Conservation (phyloP, 306 rosid species). For the Cicer pinnatifidum region DNA sequence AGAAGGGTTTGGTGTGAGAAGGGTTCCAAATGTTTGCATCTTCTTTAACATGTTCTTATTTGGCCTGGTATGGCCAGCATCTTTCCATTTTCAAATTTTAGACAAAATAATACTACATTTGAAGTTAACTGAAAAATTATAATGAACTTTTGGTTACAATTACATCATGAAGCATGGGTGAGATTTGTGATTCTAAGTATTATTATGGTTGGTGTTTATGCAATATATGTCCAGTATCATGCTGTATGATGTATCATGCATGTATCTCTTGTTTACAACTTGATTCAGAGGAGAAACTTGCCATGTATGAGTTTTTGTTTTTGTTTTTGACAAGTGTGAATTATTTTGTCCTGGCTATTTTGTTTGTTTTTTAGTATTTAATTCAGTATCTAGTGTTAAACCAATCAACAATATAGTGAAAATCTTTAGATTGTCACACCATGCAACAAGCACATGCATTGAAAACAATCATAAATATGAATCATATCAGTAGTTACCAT, state of each 20-base stretch:
- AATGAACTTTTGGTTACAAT: conserved; percentile 54
- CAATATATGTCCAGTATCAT: conserved; percentile 86
- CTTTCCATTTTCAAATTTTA: conserved; percentile 14
- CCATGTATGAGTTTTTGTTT: too few species aligned
- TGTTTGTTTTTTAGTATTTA: too few species aligned
- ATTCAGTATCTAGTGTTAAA: too few species aligned
- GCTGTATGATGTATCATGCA: conserved; percentile 48
- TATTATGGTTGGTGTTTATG: conserved; percentile 67
- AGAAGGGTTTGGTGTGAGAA: conserved; percentile 30
- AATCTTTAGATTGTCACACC: too few species aligned
- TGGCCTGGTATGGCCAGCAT: conserved; percentile 60
- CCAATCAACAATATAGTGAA: too few species aligned
- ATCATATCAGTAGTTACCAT: too few species aligned
- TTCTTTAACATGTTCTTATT: conserved; percentile 90
- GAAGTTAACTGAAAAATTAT: conserved; percentile 25
- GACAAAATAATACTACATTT: conserved; percentile 3
- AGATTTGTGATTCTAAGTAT: conserved; percentile 75
- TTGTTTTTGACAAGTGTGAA: too few species aligned
- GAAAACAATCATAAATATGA: too few species aligned
- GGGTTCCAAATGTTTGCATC: conserved; percentile 73
- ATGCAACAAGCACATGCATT: too few species aligned
- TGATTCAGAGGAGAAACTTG: neutral
- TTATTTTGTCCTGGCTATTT: too few species aligned
- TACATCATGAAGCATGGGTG: conserved; percentile 91
- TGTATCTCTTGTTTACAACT: conserved; percentile 6